Evolutionary conservation across 1,284 basidiomycete genomes (phyloP).

Genomic region (Exobasidium cylindrosporum): DNA sequence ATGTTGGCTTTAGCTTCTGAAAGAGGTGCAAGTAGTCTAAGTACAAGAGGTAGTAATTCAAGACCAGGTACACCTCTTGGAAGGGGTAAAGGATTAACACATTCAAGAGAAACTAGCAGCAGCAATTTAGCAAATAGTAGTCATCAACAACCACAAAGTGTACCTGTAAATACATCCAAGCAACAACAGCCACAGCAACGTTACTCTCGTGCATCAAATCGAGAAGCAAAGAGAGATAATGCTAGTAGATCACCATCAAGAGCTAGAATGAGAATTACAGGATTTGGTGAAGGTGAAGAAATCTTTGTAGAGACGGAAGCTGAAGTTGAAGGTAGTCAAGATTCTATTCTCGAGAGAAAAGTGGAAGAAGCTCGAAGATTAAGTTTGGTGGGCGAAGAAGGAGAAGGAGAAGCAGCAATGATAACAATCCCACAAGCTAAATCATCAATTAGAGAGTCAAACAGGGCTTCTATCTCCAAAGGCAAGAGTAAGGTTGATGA

Average conservation of each 20-base stretch:
- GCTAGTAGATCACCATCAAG: background rate
- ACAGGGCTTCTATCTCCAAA: too few relatives aligned
- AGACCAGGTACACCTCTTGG: slow-evolving; percentile 4
- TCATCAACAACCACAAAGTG: background rate
- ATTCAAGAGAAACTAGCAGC: background rate
- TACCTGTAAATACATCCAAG: background rate
- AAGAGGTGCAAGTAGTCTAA: background rate
- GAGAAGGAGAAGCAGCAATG: background rate
- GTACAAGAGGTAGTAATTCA: background rate
- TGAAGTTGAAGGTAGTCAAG: background rate
- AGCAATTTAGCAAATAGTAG: background rate
- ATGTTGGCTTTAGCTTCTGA: background rate
- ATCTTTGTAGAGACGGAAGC: slow-evolving; percentile 12
- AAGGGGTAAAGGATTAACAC: background rate
- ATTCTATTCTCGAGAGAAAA: background rate
- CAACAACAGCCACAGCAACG: background rate
- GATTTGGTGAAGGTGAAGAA: slow-evolving; percentile 36
- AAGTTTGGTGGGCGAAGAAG: slow-evolving; percentile 18
- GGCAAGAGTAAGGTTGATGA: background rate
- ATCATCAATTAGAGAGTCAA: background rate
- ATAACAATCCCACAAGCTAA: background rate
- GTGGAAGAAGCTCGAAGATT: slow-evolving; percentile 13
- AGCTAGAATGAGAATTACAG: slow-evolving; percentile 18
- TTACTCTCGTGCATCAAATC: slow-evolving; percentile 3
- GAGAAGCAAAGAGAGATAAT: background rate